Conservation (phyloP, 2,329 filamentous ascomycete species). For the Fusarium subglutinans region DNA sequence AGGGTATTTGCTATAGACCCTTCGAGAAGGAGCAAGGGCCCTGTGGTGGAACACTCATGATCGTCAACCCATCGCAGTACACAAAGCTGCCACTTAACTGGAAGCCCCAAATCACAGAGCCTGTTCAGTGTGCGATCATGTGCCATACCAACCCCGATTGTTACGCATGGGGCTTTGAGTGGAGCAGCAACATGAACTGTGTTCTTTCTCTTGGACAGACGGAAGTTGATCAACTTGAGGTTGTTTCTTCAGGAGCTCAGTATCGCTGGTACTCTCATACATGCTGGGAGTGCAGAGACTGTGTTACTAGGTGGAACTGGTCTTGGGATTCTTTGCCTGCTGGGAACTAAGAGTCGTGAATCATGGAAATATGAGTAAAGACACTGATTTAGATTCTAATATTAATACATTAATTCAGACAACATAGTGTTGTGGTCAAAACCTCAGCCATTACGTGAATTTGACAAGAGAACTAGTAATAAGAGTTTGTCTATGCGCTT, state of each 20-base stretch:
- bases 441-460: fast-evolving
- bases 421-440: fast-evolving
- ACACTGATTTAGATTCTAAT: neutral
- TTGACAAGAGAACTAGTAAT: neutral
- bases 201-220: neutral
- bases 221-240: neutral
- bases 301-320: neutral
- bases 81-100: neutral
- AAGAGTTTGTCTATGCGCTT: neutral
- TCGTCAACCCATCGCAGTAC: neutral
- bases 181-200: neutral
- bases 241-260: neutral
- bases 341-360: neutral
- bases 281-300: neutral
- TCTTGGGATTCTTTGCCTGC: neutral
- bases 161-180: neutral
- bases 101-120: neutral
- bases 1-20: neutral
- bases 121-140: neutral
- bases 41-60: neutral
- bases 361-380: no score
- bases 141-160: neutral
- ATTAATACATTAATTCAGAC: neutral
- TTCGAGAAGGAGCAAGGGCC: neutral
- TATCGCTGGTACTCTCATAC: neutral